Base-by-base conservation (phyloP, 306 rosid genomes). In the Trichosanthes cucumerina region DNA sequence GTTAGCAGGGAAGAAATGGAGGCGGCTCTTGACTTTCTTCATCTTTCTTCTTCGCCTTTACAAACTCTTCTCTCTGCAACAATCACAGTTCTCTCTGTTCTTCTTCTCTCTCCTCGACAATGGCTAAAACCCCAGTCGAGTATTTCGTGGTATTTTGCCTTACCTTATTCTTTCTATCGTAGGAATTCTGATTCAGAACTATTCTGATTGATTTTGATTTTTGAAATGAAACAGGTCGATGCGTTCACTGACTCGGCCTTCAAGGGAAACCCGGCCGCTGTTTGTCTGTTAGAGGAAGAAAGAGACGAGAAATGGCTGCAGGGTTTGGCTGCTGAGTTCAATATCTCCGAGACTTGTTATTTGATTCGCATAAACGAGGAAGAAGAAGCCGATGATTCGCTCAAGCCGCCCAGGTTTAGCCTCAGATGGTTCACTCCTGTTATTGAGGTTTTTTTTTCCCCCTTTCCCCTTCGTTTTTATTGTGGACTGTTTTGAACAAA, bases 371-470 rank as follows among this genome's bases (percentile, higher is more conserved):
- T 86, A 13, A 3, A 76, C 8, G 87, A 75, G 4, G 80, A 81
- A 7, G 77, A 81, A 10, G 60, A 79, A n/a, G 18, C 79, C 28
- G 53, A 39, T 79, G 76, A 53, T 78, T 76, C 80, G 3, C 16
- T 19, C 80, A 31, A 41, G 2, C 58, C 24, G 80, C 92, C 90
- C 11, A 87, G 88, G 82, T 91, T 88, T 71, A 21, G 36, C 36
- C 96, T 93, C 80, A 85, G 93, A 89, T 93, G 96, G 97, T 93
- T 91, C 84, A 86, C 96, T 82, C 96, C 91, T 77, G 58, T 83
- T 57, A 0, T 63, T 79, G 98, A 91, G 92, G 93, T 92, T 75
- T 73, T 63, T 18, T 34, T 75, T 15, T 33, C 15, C 41, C 28
- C 1, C 23, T 43, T 28, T 14, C 39, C 46, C 19, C 68, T 36